These are phyloP conservation scores for Colletotrichum neosansevieriae DNA, from an alignment of 2,329 filamentous ascomycete species.

Conservation along the genomic window DNA sequence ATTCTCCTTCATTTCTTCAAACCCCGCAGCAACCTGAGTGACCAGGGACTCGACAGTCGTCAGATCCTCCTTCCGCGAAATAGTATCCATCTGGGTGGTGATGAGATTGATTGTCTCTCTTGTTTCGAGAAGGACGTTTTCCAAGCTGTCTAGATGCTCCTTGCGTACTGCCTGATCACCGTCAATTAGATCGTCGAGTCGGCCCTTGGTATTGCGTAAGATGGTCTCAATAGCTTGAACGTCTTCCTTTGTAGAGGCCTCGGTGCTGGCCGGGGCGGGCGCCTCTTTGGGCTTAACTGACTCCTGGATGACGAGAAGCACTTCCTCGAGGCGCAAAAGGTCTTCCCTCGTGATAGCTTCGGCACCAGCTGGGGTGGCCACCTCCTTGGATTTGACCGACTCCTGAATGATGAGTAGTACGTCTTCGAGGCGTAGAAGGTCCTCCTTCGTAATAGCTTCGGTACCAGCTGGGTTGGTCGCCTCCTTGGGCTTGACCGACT, in stretches of 20 bases:
- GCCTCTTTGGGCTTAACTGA: constrained; percentile 55
- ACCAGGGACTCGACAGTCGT: constrained; percentile 81
- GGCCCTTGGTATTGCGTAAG: constrained; percentile 88
- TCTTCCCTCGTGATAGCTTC: constrained; percentile 61
- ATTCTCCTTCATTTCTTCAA: constrained; percentile 79
- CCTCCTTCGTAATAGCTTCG: too few relatives aligned
- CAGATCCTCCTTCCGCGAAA: constrained; percentile 84
- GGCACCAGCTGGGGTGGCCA: constrained; percentile 43
- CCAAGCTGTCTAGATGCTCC: constrained; percentile 74
- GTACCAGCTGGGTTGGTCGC: too few relatives aligned
- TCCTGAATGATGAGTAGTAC: constrained; percentile 59
- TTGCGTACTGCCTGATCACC: constrained; percentile 77
- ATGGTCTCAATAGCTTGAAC: constrained; percentile 92
- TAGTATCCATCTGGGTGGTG: constrained; percentile 73
- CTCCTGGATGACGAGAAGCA: constrained; percentile 58
- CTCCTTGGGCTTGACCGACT: constrained; percentile 55
- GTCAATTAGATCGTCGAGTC: constrained; percentile 83
- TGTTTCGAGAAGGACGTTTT: constrained; percentile 76
- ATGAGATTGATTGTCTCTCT: constrained; percentile 79
- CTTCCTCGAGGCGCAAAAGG: constrained; percentile 64
- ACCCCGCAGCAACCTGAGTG: constrained; percentile 78
- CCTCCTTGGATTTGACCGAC: constrained; percentile 55
- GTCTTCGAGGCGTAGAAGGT: constrained; percentile 49
- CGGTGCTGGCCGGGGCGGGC: constrained; percentile 48
- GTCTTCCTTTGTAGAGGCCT: constrained; percentile 81